Evolutionary conservation across 164 flowering plant species (phyloP).

Genomic region (Macadamia integrifolia): DNA sequence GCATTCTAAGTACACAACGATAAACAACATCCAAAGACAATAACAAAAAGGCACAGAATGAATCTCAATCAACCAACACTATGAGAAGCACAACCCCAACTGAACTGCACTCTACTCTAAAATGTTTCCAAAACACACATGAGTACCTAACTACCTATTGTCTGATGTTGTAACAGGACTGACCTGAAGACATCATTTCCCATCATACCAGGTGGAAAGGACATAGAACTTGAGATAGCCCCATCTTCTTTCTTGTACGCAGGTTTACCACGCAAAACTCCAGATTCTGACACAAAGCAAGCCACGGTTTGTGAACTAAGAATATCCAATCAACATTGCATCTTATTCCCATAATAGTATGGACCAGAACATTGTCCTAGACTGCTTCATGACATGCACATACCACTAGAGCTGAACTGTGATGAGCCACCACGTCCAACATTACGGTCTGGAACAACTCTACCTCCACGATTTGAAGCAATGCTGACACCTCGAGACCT

Average conservation of each 20-base stretch:
- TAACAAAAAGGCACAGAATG: too few relatives aligned
- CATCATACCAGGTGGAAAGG: conserved; percentile 29
- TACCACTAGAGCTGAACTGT: conserved; percentile 51
- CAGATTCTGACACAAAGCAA: conserved; percentile 43
- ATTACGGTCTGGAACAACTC: conserved; percentile 55
- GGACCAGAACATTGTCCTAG: not conserved
- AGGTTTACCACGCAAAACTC: conserved; percentile 43
- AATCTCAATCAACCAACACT: too few relatives aligned
- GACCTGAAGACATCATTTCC: conserved; percentile 52
- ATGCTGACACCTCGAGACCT: conserved; percentile 51
- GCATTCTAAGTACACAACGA: too few relatives aligned
- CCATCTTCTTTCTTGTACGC: conserved; percentile 81
- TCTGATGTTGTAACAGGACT: not conserved
- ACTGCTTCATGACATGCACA: conserved; percentile 5
- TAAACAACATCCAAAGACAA: too few relatives aligned
- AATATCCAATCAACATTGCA: not conserved
- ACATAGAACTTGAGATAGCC: conserved; percentile 37
- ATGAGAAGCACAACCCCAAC: too few relatives aligned
- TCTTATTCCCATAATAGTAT: not conserved
- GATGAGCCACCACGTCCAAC: conserved; percentile 44
- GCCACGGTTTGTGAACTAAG: conserved; percentile 4
- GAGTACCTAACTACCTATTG: not conserved
- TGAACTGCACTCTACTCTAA: too few relatives aligned
- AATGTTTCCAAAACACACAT: too few relatives aligned
- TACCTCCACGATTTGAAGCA: conserved; percentile 54